phyloP scores from a whole-genome alignment of 352 stramenopile genomes.

The Phytophthora cajani region DNA sequence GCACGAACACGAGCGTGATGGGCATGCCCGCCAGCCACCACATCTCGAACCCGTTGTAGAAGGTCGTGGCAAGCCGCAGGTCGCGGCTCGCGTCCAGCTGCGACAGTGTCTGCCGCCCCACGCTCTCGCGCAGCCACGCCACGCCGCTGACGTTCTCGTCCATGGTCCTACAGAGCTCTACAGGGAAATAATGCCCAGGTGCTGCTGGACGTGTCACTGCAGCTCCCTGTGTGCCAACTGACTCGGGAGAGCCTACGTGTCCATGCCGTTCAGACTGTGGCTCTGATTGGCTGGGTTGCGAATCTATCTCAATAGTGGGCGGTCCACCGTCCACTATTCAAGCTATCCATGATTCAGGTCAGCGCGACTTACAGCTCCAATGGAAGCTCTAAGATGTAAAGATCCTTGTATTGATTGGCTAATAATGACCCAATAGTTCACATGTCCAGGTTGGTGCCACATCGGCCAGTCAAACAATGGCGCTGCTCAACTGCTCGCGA shows the following conservation, averaged over 20 bases:
- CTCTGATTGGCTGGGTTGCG: too few species aligned
- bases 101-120: conserved; percentile 66
- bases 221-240: conserved; percentile 12
- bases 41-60: conserved; percentile 89
- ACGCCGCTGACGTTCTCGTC: conserved; percentile 76
- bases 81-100: conserved; percentile 38
- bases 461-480: not conserved
- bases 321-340: too few species aligned
- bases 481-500: conserved; percentile 2
- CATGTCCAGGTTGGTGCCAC: too few species aligned
- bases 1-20: conserved; percentile 70
- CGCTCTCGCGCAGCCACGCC: conserved; percentile 55
- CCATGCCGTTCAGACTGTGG: too few species aligned
- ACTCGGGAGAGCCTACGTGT: too few species aligned
- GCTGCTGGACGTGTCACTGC: conserved; percentile 6
- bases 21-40: conserved; percentile 88
- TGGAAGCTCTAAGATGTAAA: too few species aligned
- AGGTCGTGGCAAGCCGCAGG: conserved; percentile 47
- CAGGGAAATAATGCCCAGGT: too few species aligned
- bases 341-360: too few species aligned
- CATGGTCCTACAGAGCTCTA: conserved; percentile 32
- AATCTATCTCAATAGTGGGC: too few species aligned
- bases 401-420: not conserved
- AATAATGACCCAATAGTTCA: not conserved
- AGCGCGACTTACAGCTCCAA: too few species aligned